A percentile compares a stretch with the other conserved stretches of the same genome.
phyloP scores from a whole-genome alignment of 768 basidiomycete genomes.

The Galerina marginata region DNA sequence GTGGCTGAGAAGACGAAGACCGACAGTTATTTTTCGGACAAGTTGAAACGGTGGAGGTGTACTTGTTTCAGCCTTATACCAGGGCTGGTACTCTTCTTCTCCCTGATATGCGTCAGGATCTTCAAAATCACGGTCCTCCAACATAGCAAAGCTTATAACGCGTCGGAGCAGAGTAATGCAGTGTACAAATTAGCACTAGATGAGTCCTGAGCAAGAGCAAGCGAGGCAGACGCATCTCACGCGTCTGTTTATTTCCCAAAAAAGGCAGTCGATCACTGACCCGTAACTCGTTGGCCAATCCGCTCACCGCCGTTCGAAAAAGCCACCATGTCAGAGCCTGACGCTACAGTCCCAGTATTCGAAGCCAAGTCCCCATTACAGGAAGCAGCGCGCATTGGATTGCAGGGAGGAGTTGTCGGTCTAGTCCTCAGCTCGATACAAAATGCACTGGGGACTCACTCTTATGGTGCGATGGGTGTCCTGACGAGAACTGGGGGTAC shows the following conservation, averaged over 20 bases:
- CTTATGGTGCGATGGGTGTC: conserved; percentile 83
- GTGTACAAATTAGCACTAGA: neutral
- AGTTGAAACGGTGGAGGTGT: conserved; percentile 45
- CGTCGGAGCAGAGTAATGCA: neutral
- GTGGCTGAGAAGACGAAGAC: conserved; percentile 28
- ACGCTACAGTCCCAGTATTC: conserved; percentile 33
- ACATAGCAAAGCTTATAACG: neutral
- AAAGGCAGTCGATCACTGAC: conserved; percentile 36
- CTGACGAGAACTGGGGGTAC: conserved; percentile 87
- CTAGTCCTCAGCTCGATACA: conserved; percentile 72
- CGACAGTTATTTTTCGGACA: conserved; percentile 47
- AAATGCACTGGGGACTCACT: conserved; percentile 81
- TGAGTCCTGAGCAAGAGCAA: too few relatives aligned
- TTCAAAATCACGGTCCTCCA: neutral
- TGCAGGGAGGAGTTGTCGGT: conserved; percentile 71
- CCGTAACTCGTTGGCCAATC: conserved; percentile 27
- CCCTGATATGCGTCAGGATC: neutral
- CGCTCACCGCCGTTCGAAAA: conserved; percentile 34
- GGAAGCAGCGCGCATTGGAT: conserved; percentile 60
- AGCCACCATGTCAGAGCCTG: conserved; percentile 41
- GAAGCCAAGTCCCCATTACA: conserved; percentile 60
- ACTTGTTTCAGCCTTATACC: conserved; percentile 42
- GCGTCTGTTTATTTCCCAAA: conserved; percentile 24
- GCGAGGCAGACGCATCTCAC: neutral
- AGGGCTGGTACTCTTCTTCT: conserved; percentile 25